Evolutionary conservation across 192 early-diverging fungal species (phyloP).

Genomic region (Backusella parvicylindrica): DNA sequence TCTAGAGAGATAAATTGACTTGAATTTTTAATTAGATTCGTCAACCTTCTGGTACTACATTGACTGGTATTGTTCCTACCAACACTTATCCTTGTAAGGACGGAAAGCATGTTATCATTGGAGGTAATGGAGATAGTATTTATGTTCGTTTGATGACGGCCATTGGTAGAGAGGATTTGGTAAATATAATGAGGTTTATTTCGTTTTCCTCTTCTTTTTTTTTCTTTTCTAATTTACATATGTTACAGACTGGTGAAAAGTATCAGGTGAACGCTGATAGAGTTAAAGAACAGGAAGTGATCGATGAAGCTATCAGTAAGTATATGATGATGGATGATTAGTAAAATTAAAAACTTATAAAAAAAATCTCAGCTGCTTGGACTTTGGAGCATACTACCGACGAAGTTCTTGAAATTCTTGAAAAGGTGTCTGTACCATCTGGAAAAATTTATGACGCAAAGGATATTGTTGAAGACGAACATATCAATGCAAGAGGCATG

Average conservation of each 20-base stretch:
- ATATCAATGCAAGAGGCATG: slow-evolving; percentile 41
- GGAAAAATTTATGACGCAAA: slow-evolving; percentile 47
- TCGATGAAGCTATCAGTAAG: slow-evolving; percentile 44
- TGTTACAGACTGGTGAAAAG: slow-evolving; percentile 27
- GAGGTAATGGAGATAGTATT: slow-evolving; percentile 48
- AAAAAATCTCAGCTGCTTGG: slow-evolving; percentile 23
- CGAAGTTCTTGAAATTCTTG: slow-evolving; percentile 32
- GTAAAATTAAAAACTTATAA: neutral
- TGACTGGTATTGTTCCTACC: slow-evolving; percentile 50
- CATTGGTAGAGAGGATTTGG: slow-evolving; percentile 41
- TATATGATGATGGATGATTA: neutral
- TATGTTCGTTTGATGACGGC: slow-evolving; percentile 44
- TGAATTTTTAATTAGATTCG: slow-evolving; percentile 27
- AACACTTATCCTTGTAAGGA: slow-evolving; percentile 44
- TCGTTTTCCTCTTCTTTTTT: neutral
- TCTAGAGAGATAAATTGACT: neutral
- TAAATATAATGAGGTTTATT: neutral
- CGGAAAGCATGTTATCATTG: slow-evolving; percentile 48
- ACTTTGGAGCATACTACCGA: slow-evolving; percentile 30
- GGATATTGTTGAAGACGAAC: slow-evolving; percentile 46
- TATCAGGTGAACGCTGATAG: slow-evolving; percentile 44
- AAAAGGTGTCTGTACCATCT: slow-evolving; percentile 41
- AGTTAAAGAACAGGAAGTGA: slow-evolving; percentile 34
- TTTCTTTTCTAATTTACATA: neutral
- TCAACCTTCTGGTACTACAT: slow-evolving; percentile 48